A percentile compares a stretch with the other conserved stretches of the same genome.
Evolutionary conservation across 257 asterid species (phyloP).

Genomic region (Solanum ahanhuiri): DNA sequence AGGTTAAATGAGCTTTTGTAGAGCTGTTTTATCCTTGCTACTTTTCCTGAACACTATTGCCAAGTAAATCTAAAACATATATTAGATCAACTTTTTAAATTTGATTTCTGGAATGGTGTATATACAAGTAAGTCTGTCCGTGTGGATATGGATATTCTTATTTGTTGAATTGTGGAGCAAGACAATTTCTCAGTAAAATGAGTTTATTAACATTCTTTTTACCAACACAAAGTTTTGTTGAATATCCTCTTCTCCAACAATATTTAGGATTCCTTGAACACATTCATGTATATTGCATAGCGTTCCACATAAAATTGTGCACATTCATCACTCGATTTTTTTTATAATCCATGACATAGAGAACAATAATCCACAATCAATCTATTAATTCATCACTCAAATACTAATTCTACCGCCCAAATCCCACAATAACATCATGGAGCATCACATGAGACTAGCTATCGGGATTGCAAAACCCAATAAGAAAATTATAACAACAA

Average conservation of each 20-base stretch:
- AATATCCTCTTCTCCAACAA: neutral
- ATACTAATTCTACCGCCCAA: neutral
- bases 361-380: neutral
- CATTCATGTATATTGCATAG: neutral
- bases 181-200: neutral
- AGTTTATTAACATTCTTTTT: neutral
- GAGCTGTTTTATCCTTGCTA: neutral
- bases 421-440: neutral
- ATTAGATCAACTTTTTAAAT: neutral
- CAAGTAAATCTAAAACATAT: neutral
- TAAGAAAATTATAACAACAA: too few species aligned
- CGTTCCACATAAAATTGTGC: neutral
- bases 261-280: neutral
- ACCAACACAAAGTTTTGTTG: neutral
- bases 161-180: neutral
- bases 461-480: neutral
- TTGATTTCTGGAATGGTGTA: neutral
- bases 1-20: neutral
- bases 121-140: neutral
- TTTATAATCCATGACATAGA: neutral
- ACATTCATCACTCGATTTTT: neutral
- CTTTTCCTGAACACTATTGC: neutral
- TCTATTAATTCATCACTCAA: neutral
- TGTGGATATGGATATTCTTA: neutral
- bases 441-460: neutral